Base-by-base conservation (phyloP, 352 stramenopile species). In the Pythium graminicola region DNA sequence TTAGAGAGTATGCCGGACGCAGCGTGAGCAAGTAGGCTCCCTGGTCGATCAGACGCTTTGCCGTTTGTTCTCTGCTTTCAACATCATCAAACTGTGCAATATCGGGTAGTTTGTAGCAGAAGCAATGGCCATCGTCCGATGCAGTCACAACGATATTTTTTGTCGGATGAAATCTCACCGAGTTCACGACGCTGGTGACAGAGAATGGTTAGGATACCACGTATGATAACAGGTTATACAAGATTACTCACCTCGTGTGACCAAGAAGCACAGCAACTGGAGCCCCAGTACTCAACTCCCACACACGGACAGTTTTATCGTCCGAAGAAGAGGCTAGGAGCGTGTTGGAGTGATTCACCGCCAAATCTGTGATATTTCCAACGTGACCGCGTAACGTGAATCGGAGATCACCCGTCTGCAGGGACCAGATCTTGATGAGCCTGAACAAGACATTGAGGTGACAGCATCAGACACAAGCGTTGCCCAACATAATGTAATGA, bases 371-470 rank as follows among this genome's bases (percentile, higher is more conserved):
- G 59, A 95, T 94, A 56, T 94, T 94, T 7, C 83, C 85, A 3
- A 93, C 81, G 45, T 95, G 85, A 5, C 81, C 85, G 40, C 85
- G 83, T 6, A 94, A 62, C 14, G 85, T 93, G 47, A 91, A 90
- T 5, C 82, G 46, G 1, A 95, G 63, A 39, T 93, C 75, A 6
- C 85, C 85, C 6, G 85, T 94, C 22, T 65, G 70, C 26, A 97
- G 63, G 46, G 86, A 96, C 87, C 97, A 99, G 27, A 99, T 83
- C 67, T 99, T 98, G 26, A 98, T 89, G 13, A 99, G 70, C 44
- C 90, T 95, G 54, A 9, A 49, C 24, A 24, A 27, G 27, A 1
- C 6, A 44, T 8, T 22, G 4, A 44, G 38, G 23, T 16, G 7
- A 8, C 2, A 23, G 9, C n/a, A 8, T 22, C 4, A 5, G n/a